Evolutionary conservation across 306 rosid species (phyloP).

Genomic region (Dalbergia cultrata): DNA sequence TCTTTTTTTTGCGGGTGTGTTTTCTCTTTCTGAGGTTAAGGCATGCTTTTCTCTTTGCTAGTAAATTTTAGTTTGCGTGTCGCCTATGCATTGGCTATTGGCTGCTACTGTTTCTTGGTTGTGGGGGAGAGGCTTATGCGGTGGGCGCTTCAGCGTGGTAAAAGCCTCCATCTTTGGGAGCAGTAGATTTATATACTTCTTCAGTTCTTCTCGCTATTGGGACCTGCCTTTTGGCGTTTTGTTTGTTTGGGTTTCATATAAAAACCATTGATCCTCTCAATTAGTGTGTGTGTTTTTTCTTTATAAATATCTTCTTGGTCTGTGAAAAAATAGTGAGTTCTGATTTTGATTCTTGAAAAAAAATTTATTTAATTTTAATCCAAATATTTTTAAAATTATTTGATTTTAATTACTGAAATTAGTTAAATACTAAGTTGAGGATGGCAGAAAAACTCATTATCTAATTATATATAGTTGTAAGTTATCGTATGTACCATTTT

Average conservation of each 20-base stretch:
- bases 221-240: neutral
- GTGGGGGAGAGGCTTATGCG: neutral
- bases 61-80: constrained; percentile 31
- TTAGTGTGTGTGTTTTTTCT: too few relatives aligned
- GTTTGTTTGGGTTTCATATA: neutral
- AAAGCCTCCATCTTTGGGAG: neutral
- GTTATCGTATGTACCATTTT: too few relatives aligned
- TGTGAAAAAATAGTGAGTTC: too few relatives aligned
- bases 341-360: too few relatives aligned
- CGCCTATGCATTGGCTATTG: neutral
- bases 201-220: neutral
- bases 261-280: too few relatives aligned
- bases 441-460: too few relatives aligned
- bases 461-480: too few relatives aligned
- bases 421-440: too few relatives aligned
- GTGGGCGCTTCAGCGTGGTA: constrained; percentile 32
- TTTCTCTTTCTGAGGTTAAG: neutral
- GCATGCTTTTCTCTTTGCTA: neutral
- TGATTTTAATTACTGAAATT: too few relatives aligned
- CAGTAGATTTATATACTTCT: neutral
- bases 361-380: too few relatives aligned
- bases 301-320: too few relatives aligned
- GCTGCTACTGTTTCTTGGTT: neutral
- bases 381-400: too few relatives aligned
- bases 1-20: constrained; percentile 1